Conservation (phyloP, 2,329 filamentous ascomycete genomes). For the Hymenoscyphus albidus region DNA sequence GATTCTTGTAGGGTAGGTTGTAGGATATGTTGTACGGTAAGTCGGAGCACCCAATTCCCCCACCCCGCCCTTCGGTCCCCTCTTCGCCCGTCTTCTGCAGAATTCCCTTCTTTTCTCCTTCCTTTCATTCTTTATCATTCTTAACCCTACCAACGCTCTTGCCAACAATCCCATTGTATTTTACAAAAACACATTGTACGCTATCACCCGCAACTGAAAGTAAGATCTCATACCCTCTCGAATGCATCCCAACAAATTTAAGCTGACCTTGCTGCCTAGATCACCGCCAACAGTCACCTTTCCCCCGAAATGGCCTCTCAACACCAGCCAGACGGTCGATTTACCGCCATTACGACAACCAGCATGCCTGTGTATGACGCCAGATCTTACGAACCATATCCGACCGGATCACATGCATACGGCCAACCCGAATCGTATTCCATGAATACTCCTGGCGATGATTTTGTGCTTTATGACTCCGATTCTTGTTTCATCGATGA, state of each 20-base stretch:
- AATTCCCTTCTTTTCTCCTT: constrained; percentile 6
- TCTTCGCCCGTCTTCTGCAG: background rate
- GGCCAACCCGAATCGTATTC: background rate
- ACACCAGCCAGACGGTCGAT: background rate
- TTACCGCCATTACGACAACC: constrained; percentile 4
- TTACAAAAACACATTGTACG: background rate
- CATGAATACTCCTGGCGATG: background rate
- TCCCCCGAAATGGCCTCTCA: background rate
- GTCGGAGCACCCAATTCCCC: background rate
- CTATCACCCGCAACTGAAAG: background rate
- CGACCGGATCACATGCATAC: constrained; percentile 2
- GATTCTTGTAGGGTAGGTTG: constrained; percentile 3
- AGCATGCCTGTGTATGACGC: background rate
- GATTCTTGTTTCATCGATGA: constrained; percentile 2
- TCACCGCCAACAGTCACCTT: constrained; percentile 1
- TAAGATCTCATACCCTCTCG: background rate
- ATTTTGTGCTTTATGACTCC: constrained; percentile 6
- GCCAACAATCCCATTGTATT: constrained; percentile 4
- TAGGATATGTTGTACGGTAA: constrained; percentile 2
- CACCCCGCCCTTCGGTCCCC: background rate
- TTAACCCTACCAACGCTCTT: background rate
- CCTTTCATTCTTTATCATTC: background rate
- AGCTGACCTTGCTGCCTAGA: constrained; percentile 9
- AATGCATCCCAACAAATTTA: background rate
- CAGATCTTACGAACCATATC: background rate